Percentiles rank a stretch among this genome's conserved stretches.
phyloP scores from a whole-genome alignment of 2,329 filamentous ascomycete genomes.

The Xylariaceae sp. region DNA sequence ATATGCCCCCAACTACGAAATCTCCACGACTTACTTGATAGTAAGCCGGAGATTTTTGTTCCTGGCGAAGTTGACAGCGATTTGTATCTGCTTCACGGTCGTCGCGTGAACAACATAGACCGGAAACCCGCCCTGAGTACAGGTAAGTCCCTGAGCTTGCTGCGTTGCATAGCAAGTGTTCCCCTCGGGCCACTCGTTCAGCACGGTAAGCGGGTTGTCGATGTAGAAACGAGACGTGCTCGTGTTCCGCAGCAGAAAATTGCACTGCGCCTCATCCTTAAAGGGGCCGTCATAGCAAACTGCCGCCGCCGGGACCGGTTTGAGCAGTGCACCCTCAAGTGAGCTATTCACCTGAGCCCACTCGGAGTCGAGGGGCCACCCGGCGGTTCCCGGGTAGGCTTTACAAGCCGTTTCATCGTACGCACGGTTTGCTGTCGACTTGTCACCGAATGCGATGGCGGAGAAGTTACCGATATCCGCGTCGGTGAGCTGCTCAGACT shows the following conservation, averaged over 20 bases:
- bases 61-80: conserved; percentile 46
- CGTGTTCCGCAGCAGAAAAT: conserved; percentile 34
- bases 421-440: conserved; percentile 26
- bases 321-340: conserved; percentile 37
- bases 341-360: conserved; percentile 37
- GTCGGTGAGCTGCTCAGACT: conserved; percentile 34
- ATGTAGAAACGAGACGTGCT: conserved; percentile 36
- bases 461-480: conserved; percentile 38
- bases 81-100: conserved; percentile 43
- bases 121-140: conserved; percentile 43
- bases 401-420: conserved; percentile 34
- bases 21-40: conserved; percentile 36
- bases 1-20: neutral
- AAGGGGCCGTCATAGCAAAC: conserved; percentile 38
- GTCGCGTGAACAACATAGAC: conserved; percentile 44
- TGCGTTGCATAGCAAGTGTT: conserved; percentile 39
- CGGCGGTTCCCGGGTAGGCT: conserved; percentile 31
- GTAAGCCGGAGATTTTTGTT: conserved; percentile 43
- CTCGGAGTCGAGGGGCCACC: conserved; percentile 36
- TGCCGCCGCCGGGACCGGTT: conserved; percentile 36
- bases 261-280: conserved; percentile 34
- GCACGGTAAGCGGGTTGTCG: conserved; percentile 38
- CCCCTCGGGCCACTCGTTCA: conserved; percentile 41
- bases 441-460: conserved; percentile 33
- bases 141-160: conserved; percentile 29